Conservation (phyloP, 2,329 filamentous ascomycete species). For the Colletotrichum eleusines region DNA sequence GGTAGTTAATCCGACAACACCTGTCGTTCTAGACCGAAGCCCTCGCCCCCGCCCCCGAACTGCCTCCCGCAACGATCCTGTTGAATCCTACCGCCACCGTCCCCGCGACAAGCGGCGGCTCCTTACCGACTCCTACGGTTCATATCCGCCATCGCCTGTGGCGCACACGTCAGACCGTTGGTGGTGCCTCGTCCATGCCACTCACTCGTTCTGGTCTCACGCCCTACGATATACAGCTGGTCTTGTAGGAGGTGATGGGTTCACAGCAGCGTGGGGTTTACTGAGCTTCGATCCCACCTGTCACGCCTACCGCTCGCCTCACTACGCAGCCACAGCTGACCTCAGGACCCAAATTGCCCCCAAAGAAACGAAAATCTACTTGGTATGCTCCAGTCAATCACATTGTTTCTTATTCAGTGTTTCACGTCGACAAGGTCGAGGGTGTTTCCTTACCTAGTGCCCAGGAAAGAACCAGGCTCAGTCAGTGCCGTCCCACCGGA, state of each 20-base stretch:
- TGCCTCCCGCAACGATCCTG: slow-evolving; percentile 19
- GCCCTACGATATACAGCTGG: neutral
- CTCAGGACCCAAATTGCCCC: slow-evolving; percentile 23
- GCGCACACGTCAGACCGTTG: slow-evolving; percentile 3
- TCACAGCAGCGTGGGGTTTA: neutral
- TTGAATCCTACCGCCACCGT: slow-evolving; percentile 23
- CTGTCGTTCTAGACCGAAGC: neutral
- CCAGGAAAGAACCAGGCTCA: neutral
- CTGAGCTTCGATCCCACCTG: slow-evolving; percentile 34
- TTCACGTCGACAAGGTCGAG: neutral
- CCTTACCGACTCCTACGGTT: slow-evolving; percentile 16
- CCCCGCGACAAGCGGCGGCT: slow-evolving; percentile 6
- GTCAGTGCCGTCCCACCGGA: slow-evolving; percentile 1
- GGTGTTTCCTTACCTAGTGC: neutral
- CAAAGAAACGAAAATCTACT: neutral
- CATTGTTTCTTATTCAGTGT: neutral
- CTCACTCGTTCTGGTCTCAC: neutral
- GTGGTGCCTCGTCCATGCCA: neutral
- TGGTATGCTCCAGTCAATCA: slow-evolving; percentile 4
- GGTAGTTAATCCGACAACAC: neutral
- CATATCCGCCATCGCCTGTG: slow-evolving; percentile 2
- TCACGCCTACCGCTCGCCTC: slow-evolving; percentile 21
- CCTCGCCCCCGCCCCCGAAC: neutral
- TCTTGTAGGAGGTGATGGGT: neutral
- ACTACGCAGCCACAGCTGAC: slow-evolving; percentile 33